A percentile compares a stretch with the other conserved stretches of the same genome.
These are phyloP conservation scores for Chaetoceros tenuissimus DNA, from an alignment of 108 stramenopile genomes.

Conservation along the genomic window DNA sequence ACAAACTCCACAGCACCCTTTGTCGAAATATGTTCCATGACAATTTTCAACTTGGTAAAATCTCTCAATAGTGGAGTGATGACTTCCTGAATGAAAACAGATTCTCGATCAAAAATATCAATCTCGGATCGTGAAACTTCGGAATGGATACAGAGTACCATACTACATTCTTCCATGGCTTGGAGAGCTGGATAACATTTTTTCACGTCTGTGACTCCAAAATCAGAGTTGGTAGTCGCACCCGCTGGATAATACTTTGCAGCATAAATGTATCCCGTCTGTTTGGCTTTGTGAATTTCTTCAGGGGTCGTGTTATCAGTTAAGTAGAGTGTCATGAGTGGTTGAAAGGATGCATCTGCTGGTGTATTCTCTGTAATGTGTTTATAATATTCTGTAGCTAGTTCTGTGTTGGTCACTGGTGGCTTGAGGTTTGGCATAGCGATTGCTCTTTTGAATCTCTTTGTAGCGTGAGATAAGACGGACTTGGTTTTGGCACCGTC, in stretches of 20 bases:
- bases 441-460: constrained; percentile 75
- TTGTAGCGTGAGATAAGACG: constrained; percentile 53
- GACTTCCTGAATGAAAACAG: constrained; percentile 87
- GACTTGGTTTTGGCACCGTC: constrained; percentile 60
- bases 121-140: constrained; percentile 81
- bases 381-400: constrained; percentile 83
- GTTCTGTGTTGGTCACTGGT: constrained; percentile 88
- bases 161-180: constrained; percentile 85
- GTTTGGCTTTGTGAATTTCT: constrained; percentile 74
- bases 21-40: constrained; percentile 96
- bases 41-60: constrained; percentile 88
- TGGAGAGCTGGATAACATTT: constrained; percentile 77
- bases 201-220: constrained; percentile 89
- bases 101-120: constrained; percentile 98
- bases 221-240: constrained; percentile 96
- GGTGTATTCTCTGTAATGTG: constrained; percentile 54
- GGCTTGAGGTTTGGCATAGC: constrained; percentile 98
- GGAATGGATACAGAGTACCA: constrained; percentile 96
- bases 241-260: constrained; percentile 99
- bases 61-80: constrained; percentile 81
- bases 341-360: constrained; percentile 40
- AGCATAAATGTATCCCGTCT: constrained; percentile 65
- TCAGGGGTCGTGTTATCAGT: constrained; percentile 93
- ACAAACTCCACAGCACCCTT: constrained; percentile 92
- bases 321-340: constrained; percentile 95